Percentiles rank a stretch among this genome's conserved stretches.
These are phyloP conservation scores for Salicornia ramosissima DNA, from an alignment of 148 eudicot species.

Conservation along the genomic window DNA sequence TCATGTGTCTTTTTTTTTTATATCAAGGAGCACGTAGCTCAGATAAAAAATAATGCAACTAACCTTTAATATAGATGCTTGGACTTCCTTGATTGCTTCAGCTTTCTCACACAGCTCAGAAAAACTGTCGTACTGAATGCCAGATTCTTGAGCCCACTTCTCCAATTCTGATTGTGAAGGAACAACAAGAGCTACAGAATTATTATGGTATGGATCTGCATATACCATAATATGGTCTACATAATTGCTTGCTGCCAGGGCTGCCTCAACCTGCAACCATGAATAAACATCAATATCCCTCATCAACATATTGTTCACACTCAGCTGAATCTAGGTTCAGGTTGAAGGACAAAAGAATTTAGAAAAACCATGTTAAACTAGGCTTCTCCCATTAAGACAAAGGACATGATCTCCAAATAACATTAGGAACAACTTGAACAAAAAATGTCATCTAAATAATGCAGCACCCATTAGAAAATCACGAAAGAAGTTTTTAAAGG, in stretches of 20 bases:
- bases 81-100: constrained; percentile 74
- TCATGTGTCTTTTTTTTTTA: not conserved
- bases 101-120: constrained; percentile 64
- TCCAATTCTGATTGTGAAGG: constrained; percentile 63
- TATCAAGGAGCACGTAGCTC: too few species aligned
- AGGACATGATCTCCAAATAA: not conserved
- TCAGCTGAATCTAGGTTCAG: not conserved
- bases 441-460: too few species aligned
- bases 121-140: constrained; percentile 50
- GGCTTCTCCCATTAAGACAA: not conserved
- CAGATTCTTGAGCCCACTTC: constrained; percentile 77
- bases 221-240: constrained; percentile 80
- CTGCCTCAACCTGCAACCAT: constrained; percentile 76
- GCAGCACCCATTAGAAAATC: too few species aligned
- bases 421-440: not conserved
- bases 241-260: constrained; percentile 54
- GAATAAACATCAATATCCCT: not conserved
- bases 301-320: not conserved
- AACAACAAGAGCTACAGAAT: constrained; percentile 77
- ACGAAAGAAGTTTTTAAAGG: not conserved
- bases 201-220: constrained; percentile 88
- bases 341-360: not conserved
- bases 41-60: constrained; percentile 20
- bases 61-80: constrained; percentile 74
- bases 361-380: not conserved